Evolutionary conservation across 345 rosid species (phyloP).

Genomic region (Carallia brachiata): DNA sequence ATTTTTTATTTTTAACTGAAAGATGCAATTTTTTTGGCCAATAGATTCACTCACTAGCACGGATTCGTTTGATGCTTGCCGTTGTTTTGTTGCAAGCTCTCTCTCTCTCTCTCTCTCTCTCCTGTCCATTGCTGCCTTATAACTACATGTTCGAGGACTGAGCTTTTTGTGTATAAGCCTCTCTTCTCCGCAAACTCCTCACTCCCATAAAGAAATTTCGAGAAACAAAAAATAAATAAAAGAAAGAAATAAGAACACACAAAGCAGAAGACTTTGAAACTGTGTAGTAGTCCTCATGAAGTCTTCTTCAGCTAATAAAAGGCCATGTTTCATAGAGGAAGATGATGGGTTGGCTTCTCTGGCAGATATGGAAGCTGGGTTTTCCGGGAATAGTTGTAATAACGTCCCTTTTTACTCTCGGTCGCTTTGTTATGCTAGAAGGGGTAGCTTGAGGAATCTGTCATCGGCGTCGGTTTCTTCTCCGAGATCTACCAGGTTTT

Average conservation of each 20-base stretch:
- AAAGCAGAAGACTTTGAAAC: too few species aligned
- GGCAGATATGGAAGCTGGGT: conserved; percentile 63
- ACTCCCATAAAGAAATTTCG: too few species aligned
- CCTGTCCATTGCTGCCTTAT: neutral
- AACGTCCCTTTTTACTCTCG: conserved; percentile 33
- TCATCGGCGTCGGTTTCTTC: conserved; percentile 40
- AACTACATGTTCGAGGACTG: too few species aligned
- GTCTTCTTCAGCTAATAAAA: conserved; percentile 4
- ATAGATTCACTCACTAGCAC: conserved; percentile 38
- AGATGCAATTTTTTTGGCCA: conserved; percentile 36
- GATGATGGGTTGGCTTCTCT: conserved; percentile 59
- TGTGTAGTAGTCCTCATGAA: conserved; percentile 1
- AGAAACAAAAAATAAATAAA: too few species aligned
- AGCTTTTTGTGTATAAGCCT: too few species aligned
- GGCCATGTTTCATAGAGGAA: conserved; percentile 50
- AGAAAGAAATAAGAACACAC: too few species aligned
- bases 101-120: neutral
- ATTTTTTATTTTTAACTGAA: neutral
- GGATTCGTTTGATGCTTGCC: conserved; percentile 33
- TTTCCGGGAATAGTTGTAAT: conserved; percentile 33
- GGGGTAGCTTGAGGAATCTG: conserved; percentile 42
- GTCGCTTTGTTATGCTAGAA: conserved; percentile 36
- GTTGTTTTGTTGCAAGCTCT: conserved; percentile 14
- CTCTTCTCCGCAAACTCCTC: too few species aligned
- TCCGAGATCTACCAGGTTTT: conserved; percentile 61